These are phyloP conservation scores for Fonsecaea pugnacius DNA, from an alignment of 2,329 filamentous ascomycete species.

Conservation along the genomic window DNA sequence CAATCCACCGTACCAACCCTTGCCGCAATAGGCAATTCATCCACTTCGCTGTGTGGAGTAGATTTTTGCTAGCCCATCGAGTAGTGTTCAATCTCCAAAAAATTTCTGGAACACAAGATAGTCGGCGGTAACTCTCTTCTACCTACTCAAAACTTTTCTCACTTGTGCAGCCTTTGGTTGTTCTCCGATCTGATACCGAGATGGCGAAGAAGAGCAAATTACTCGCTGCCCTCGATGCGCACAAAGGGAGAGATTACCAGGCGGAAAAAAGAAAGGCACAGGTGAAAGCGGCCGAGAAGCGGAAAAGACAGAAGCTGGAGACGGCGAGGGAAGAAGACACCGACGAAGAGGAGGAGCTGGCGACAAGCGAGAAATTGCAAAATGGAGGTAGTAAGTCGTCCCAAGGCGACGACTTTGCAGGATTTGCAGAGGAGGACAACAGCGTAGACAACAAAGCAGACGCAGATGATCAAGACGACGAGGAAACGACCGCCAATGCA, in stretches of 20 bases:
- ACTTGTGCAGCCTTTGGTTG: background rate
- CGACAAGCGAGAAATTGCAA: background rate
- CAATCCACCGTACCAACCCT: background rate
- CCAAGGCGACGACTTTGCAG: conserved; percentile 26
- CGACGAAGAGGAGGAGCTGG: background rate
- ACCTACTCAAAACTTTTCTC: conserved; percentile 1
- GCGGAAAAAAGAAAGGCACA: conserved; percentile 77
- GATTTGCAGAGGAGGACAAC: conserved; percentile 5
- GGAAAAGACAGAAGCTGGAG: conserved; percentile 43
- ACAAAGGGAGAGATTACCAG: conserved; percentile 69
- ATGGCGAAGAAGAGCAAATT: conserved; percentile 64
- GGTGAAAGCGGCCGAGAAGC: conserved; percentile 54
- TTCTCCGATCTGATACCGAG: no score
- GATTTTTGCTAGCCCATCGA: background rate
- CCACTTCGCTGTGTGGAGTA: background rate
- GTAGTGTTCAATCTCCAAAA: background rate
- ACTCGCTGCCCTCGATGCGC: conserved; percentile 61
- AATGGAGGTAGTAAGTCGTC: background rate
- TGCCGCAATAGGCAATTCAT: background rate
- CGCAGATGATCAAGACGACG: conserved; percentile 26
- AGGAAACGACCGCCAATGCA: conserved; percentile 20
- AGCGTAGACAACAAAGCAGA: conserved; percentile 3
- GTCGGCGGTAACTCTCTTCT: background rate
- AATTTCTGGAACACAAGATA: background rate
- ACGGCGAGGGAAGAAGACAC: conserved; percentile 17